Percentiles rank a stretch among this genome's conserved stretches.
phyloP scores from a whole-genome alignment of 2,329 filamentous ascomycete species.

The Daldinia sp. region DNA sequence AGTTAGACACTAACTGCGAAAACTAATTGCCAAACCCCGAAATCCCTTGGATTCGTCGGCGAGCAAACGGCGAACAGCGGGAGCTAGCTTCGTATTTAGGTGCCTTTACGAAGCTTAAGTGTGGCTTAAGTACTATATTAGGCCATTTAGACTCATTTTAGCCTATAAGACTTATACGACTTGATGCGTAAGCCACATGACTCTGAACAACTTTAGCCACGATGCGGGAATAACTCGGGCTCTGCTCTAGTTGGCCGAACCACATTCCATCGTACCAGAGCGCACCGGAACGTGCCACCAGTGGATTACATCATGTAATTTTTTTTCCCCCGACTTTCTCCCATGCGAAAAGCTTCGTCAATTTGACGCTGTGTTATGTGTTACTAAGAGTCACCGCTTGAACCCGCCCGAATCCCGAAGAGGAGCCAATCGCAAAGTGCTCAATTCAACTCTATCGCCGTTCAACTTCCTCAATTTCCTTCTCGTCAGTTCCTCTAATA shows the following conservation, averaged over 20 bases:
- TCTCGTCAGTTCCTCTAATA: not conserved
- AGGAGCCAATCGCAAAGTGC: constrained; percentile 6
- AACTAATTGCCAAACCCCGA: constrained; percentile 31
- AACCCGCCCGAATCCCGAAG: constrained; percentile 23
- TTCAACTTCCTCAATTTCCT: not conserved
- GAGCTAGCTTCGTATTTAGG: constrained; percentile 3
- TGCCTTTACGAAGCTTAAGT: constrained; percentile 20
- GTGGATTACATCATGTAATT: constrained; percentile 36
- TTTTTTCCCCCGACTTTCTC: constrained; percentile 33
- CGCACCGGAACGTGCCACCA: constrained; percentile 23
- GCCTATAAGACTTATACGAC: constrained; percentile 1
- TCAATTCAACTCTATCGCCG: constrained; percentile 4
- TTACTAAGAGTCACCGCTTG: constrained; percentile 26
- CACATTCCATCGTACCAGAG: constrained; percentile 30
- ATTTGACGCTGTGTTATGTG: constrained; percentile 25
- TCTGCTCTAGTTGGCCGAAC: constrained; percentile 15
- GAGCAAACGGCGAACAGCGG: constrained; percentile 38
- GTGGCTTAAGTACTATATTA: constrained; percentile 21
- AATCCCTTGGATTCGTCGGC: constrained; percentile 11
- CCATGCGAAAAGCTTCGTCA: constrained; percentile 30
- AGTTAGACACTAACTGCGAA: constrained; percentile 3
- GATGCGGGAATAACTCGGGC: constrained; percentile 33
- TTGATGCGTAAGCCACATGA: constrained; percentile 15
- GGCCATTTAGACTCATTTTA: not conserved
- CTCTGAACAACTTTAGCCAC: constrained; percentile 18